Evolutionary conservation across 1,284 basidiomycete genomes (phyloP), one percentile per base, ranked within the genome.

Genomic region (Ganoderma lucidum): DNA sequence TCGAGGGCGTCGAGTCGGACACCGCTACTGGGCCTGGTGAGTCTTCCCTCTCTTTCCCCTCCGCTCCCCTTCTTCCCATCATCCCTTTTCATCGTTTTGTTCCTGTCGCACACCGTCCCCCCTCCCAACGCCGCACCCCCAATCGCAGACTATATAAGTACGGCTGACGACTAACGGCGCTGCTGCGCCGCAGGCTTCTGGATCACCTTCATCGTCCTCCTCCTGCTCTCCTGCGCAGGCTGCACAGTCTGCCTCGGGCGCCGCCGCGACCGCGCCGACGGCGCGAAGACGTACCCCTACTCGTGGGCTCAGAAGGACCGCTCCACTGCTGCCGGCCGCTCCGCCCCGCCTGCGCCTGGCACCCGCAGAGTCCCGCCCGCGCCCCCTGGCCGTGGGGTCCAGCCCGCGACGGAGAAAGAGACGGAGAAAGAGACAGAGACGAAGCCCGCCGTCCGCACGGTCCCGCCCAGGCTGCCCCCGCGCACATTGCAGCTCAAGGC

Each of bases 241-340:
- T 87, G 86, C 83, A 90, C 89, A 1, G 88, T 92, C 39, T 92
- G 88, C 82, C 86, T 92, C 75, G 90, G 90, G 12, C 87, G 91
- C 44, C 84, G 90, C 66, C 74, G 77, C 17, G 78, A 77, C 68
- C 75, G 77, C 53, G 75, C 75, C 75, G 71, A 75, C 30, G 76
- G 74, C 65, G 76, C 78, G 32, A 78, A 75, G 62, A 76, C 64
- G 66, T 77, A 73, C 69, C 76, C 66, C 63, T 78, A 72, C 70
- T 78, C 76, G 44, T 76, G 75, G 23, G 23, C 23, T 23, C 23
- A 23, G 76, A 68, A 72, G 55, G 70, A 74, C 68, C 70, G 76
- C 62, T 75, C 77, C 74, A n/a, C 10, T 23, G 23, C 23, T 1
- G 3, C 12, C 23, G n/a, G 23, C 39, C 12, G 23, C 3, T 6